Base-by-base conservation (phyloP, 1,284 basidiomycete species). In the Meripilus lineatus region DNA sequence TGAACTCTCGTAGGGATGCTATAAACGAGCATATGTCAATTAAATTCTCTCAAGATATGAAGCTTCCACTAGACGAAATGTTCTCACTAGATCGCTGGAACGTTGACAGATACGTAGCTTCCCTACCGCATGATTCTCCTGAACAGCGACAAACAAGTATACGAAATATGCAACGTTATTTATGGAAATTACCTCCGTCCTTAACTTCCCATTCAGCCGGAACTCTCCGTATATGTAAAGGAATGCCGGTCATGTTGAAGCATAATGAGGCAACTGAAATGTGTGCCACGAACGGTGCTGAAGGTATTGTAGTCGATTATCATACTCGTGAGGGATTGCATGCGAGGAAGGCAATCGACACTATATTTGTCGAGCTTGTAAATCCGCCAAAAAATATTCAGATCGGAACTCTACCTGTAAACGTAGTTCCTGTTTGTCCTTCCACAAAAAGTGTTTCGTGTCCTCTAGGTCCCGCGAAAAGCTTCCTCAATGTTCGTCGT, bases 161-260 rank as follows among this genome's bases (percentile, higher is more conserved):
- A n/a, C n/a, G 21, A 18, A 11, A 21, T 2, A 11, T 55, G 6
- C 62, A 64, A 48, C 20, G 62, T 2, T 18, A 50, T 7, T 24
- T 68, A 2, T 69, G 66, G 65, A 43, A 53, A 33, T 40, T 58
- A n/a, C 52, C 53, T 14, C 54, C 50, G 40, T 41, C 38, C 20
- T 17, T 42, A 3, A 55, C 51, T 11, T 37, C 51, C 6, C 49
- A 60, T 46, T 40, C 61, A 17, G 47, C 66, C 5, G 64, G 59
- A 4, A 61, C 50, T 17, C 41, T 71, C 2, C 43, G 48, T 1
- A 32, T 72, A 0, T 72, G 69, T 53, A 37, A 62, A 21, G 67
- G 67, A 0, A 53, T 72, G 50, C 70, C 69, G 25, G 53, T 74
- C 0, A 65, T 72, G 52, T 55, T 72, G 2, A 58, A 61, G 24